phyloP scores from a whole-genome alignment of 805 yeast genomes.

The Hanseniaspora vineae region DNA sequence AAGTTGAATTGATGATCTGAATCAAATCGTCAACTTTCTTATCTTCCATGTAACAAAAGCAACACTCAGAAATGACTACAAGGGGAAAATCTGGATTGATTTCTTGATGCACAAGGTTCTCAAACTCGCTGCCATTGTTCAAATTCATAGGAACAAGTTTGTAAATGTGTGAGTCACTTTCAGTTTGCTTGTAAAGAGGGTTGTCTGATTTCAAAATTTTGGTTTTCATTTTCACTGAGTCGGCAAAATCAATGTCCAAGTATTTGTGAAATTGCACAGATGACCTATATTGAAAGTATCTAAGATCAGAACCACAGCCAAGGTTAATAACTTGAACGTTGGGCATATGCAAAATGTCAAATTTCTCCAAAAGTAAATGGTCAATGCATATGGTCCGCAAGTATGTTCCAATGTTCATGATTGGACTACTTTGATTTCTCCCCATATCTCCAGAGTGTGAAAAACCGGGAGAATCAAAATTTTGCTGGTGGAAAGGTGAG shows the following conservation, averaged over 20 bases:
- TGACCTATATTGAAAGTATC: conserved; percentile 25
- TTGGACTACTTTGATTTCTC: conserved; percentile 29
- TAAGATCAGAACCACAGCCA: conserved; percentile 58
- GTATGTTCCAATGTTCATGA: conserved; percentile 62
- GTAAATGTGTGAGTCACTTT: conserved; percentile 8
- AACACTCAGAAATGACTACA: conserved; percentile 43
- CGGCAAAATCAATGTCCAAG: conserved; percentile 40
- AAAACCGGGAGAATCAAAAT: background rate
- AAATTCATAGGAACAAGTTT: conserved; percentile 24
- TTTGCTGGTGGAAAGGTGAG: too few relatives aligned
- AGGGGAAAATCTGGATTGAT: conserved; percentile 28
- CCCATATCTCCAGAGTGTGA: background rate
- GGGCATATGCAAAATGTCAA: conserved; percentile 7
- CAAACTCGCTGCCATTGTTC: conserved; percentile 18
- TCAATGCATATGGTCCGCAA: conserved; percentile 45
- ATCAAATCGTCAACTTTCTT: conserved; percentile 29
- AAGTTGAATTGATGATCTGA: conserved; percentile 17
- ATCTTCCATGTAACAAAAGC: conserved; percentile 38
- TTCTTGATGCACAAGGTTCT: conserved; percentile 11
- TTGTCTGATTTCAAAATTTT: background rate
- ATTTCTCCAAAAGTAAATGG: conserved; percentile 25
- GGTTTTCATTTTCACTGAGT: conserved; percentile 32
- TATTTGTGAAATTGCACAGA: conserved; percentile 19
- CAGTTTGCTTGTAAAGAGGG: background rate
- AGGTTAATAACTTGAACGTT: conserved; percentile 42